Conservation (phyloP, 2,329 filamentous ascomycete species). For the Shiraia sp. region DNA sequence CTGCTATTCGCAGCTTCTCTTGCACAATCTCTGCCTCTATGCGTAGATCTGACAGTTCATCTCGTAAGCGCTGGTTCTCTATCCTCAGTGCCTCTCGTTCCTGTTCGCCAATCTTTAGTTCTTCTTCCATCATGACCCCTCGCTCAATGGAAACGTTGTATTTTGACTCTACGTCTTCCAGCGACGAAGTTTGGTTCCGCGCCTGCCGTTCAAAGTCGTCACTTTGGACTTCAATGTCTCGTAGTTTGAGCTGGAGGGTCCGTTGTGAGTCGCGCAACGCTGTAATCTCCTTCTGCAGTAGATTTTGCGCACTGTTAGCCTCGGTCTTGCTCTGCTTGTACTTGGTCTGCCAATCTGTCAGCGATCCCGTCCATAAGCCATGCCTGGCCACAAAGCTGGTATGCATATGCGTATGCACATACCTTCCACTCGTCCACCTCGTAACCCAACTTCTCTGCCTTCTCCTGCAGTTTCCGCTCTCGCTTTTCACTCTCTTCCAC, state of each 20-base stretch:
- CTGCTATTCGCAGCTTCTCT: slow-evolving; percentile 82
- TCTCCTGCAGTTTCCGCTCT: slow-evolving; percentile 82
- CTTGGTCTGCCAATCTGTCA: slow-evolving; percentile 67
- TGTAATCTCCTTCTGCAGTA: slow-evolving; percentile 94
- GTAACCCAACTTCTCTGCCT: slow-evolving; percentile 80
- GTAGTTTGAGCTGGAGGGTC: slow-evolving; percentile 77
- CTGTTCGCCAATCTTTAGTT: slow-evolving; percentile 87
- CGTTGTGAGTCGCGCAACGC: slow-evolving; percentile 82
- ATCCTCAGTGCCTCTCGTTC: slow-evolving; percentile 89
- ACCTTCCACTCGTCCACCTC: slow-evolving; percentile 99
- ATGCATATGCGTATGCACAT: slow-evolving; percentile 40
- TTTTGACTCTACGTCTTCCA: slow-evolving; percentile 96
- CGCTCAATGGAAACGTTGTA: slow-evolving; percentile 94
- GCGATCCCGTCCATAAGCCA: background rate
- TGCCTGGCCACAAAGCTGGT: background rate
- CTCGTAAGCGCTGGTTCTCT: slow-evolving; percentile 83
- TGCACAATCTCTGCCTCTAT: slow-evolving; percentile 93
- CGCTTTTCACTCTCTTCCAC: slow-evolving; percentile 94
- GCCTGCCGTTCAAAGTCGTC: slow-evolving; percentile 98
- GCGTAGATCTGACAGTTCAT: slow-evolving; percentile 90
- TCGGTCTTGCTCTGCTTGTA: slow-evolving; percentile 94
- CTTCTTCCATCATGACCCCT: slow-evolving; percentile 90
- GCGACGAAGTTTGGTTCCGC: slow-evolving; percentile 89
- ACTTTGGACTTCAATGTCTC: slow-evolving; percentile 96
- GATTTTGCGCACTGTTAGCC: slow-evolving; percentile 79